Base-by-base conservation (phyloP, 2,329 filamentous ascomycete genomes). In the Ascochyta lentis region DNA sequence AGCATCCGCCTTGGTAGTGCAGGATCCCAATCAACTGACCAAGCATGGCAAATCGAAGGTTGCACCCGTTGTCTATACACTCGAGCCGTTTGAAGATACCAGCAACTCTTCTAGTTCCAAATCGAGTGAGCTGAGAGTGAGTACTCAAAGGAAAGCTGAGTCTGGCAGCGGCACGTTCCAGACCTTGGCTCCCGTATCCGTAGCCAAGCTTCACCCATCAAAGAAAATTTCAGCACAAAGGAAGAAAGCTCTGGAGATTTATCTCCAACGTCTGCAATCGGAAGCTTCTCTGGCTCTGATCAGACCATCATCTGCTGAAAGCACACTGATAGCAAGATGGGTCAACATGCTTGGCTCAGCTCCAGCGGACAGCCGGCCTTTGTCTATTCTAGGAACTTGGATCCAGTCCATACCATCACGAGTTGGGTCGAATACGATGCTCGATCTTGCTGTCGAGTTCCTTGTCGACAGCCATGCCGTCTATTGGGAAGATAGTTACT, bases 401-500 rank as follows among this genome's bases (percentile, higher is more conserved):
- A 66, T 70, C 16, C 47, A 62, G 48, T 67, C 68, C 0, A 67
- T 72, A 52, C 69, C 68, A 24, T 62, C 67, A 3, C 65, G 68
- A 8, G 61, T 72, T 12, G 69, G 69, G 2, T 61, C 49, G 0
- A 72, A 58, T 37, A 26, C 44, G 6, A 62, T 67, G 52, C 57
- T 72, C 15, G 69, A 72, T 49, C 60, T 69, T 26, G 69, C 68
- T 10, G 61, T 65, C 7, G 66, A 72, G 35, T 72, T 68, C 38
- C 49, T 70, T 1, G 45, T 67, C 10, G 55, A 68, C 10, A 70
- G 66, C 41, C 59, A 68, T 35, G 59, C 53, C 1, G 64, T 66
- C 1, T 70, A 52, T 24, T 51, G 60, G 40, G 49, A 68, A 13
- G 56, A 64, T 6, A 66, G 54, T 24, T 57, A 66, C 39, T 68